A percentile compares a stretch with the other conserved stretches of the same genome.
These are phyloP conservation scores for Auxenochlorella protothecoides DNA, from an alignment of 139 green algal species.

Conservation along the genomic window DNA sequence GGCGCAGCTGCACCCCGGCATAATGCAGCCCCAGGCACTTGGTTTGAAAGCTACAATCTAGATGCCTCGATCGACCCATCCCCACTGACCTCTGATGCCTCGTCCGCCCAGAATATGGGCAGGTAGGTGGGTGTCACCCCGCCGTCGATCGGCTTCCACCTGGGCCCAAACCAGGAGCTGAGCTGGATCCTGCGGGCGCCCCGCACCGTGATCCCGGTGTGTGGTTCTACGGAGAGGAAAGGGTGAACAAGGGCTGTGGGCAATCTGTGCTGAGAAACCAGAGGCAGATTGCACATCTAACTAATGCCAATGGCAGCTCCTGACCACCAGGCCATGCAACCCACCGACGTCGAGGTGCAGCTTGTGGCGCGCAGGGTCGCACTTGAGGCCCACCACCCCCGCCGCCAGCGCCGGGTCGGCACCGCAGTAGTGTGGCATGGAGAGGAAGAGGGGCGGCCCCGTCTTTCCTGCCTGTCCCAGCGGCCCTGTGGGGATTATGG, in stretches of 20 bases:
- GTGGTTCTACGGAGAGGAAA: conserved; percentile 9
- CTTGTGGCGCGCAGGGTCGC: conserved; percentile 9
- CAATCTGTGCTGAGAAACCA: not conserved
- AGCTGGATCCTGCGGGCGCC: conserved; percentile 38
- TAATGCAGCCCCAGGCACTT: no score
- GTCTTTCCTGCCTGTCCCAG: not conserved
- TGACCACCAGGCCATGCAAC: not conserved
- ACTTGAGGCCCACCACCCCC: conserved; percentile 22
- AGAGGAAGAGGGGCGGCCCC: conserved; percentile 30
- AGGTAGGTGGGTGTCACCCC: conserved; percentile 29
- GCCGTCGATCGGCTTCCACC: conserved; percentile 27
- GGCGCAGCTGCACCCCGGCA: no score
- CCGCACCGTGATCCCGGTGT: conserved; percentile 38
- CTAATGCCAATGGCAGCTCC: not conserved
- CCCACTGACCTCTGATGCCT: conserved; percentile 6
- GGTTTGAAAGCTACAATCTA: no score
- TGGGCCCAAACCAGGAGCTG: conserved; percentile 24
- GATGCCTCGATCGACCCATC: no score
- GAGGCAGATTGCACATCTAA: not conserved
- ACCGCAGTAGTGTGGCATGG: conserved; percentile 27
- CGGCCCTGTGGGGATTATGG: conserved; percentile 3
- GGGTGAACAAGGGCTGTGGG: not conserved
- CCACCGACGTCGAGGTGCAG: conserved; percentile 25
- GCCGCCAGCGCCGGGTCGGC: conserved; percentile 16
- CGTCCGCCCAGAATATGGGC: conserved; percentile 47